These are phyloP conservation scores for Paraphoma sp. DNA, from an alignment of 2,329 filamentous ascomycete species.

Conservation along the genomic window DNA sequence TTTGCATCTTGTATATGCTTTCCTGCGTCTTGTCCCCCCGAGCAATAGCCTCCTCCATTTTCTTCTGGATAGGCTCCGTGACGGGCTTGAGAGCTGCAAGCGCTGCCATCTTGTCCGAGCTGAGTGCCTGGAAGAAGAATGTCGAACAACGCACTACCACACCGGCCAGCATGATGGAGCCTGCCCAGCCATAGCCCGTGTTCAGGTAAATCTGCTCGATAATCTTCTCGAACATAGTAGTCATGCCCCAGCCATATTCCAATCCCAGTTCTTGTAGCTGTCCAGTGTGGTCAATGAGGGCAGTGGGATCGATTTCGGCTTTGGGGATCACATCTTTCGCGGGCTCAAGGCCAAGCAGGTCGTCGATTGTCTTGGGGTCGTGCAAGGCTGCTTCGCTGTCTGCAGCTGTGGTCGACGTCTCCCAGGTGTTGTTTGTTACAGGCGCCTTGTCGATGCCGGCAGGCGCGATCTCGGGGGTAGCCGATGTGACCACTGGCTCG, in stretches of 20 bases:
- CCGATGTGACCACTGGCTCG: slow-evolving; percentile 34
- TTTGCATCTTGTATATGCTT: slow-evolving; percentile 52
- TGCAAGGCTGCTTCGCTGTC: slow-evolving; percentile 9
- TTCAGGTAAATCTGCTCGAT: slow-evolving; percentile 85
- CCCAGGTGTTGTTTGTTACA: slow-evolving; percentile 31
- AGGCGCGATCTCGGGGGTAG: slow-evolving; percentile 43
- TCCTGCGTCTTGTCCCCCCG: slow-evolving; percentile 53
- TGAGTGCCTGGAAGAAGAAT: slow-evolving; percentile 66
- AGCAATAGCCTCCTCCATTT: slow-evolving; percentile 56
- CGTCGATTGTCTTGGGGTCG: slow-evolving; percentile 26
- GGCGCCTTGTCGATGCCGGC: slow-evolving; percentile 44
- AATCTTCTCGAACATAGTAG: slow-evolving; percentile 73
- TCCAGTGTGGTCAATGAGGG: slow-evolving; percentile 77
- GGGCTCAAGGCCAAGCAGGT: slow-evolving; percentile 23
- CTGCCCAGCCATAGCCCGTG: slow-evolving; percentile 81
- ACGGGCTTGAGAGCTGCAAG: slow-evolving; percentile 67
- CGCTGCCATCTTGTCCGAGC: slow-evolving; percentile 68
- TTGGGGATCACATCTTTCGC: slow-evolving; percentile 19
- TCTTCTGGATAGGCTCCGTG: slow-evolving; percentile 62
- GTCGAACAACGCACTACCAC: slow-evolving; percentile 69
- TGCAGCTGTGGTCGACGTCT: slow-evolving; percentile 8
- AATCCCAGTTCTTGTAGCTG: slow-evolving; percentile 84
- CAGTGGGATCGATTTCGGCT: slow-evolving; percentile 50
- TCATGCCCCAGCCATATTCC: slow-evolving; percentile 85
- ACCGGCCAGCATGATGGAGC: slow-evolving; percentile 71